Evolutionary conservation across 768 basidiomycete genomes (phyloP), one percentile per base, ranked within the genome.

Genomic region (Clavaria fumosa): DNA sequence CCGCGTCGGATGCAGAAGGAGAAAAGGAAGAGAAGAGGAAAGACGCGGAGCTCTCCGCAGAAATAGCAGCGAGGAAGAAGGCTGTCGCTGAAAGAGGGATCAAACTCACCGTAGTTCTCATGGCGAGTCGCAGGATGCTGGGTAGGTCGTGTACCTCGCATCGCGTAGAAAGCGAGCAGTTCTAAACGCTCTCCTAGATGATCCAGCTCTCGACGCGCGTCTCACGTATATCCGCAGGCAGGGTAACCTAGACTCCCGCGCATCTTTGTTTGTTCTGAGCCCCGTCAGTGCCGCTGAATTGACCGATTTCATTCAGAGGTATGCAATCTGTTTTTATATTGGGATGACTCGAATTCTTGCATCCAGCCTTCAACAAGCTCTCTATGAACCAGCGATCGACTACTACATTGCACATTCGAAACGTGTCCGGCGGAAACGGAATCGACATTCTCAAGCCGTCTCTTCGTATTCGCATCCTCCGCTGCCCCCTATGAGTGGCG

Each of bases 351-450:
- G 12, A 33, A 5, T 18, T 14, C 7, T 30, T n/a, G 21, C 37
- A 11, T 12, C 23, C 23, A 24, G 84, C 52, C 68, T 99, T 9
- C 86, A 93, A 55, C 75, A 82, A 46, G 89, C 91, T 1, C 58
- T 97, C 2, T 81, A 78, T 47, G 89, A 93, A 21, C 70, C 88
- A 2, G 86, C 91, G 0, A 53, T 90, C 31, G 95, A 97, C 41
- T 96, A 93, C 52, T 99, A 96, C 55, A 81, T 80, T 0, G 67
- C 78, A 2, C 93, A 96, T 52, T 90, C 85, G 2, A 89, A 96
- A 58, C 77, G 89, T 0, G 85, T 95, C 2, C 64, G 89, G 30
- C 63, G 89, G 39, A 99, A 97, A 55, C 76, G 90, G 26, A 85
- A 83, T 44, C 64, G 82, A 23, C 78, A 89, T 50, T 72, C 81